A percentile compares a stretch with the other conserved stretches of the same genome.
Conservation (phyloP, 2,329 filamentous ascomycete species). For the Aspergillus ruber region DNA sequence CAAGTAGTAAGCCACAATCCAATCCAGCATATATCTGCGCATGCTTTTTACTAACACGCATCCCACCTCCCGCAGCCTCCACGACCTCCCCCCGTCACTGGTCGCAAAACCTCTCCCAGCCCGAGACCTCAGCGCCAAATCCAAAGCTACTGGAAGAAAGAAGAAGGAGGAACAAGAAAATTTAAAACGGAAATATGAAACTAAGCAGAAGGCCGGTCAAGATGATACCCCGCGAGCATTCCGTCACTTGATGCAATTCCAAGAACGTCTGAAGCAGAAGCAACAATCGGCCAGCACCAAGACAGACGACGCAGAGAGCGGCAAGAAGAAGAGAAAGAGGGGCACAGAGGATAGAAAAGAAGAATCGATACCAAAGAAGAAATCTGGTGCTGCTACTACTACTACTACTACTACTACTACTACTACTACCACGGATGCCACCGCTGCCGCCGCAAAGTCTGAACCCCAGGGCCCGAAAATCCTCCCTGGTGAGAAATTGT, state of each 20-base stretch:
- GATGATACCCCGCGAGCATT: slow-evolving; percentile 90
- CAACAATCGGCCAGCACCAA: slow-evolving; percentile 22
- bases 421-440: background rate
- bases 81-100: slow-evolving; percentile 55
- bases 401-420: background rate
- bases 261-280: slow-evolving; percentile 38
- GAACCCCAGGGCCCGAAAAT: slow-evolving; percentile 55
- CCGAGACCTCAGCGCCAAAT: slow-evolving; percentile 37
- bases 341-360: background rate
- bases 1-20: background rate
- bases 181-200: slow-evolving; percentile 35
- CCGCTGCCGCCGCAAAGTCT: slow-evolving; percentile 5
- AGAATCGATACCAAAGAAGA: background rate
- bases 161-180: slow-evolving; percentile 35
- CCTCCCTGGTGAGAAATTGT: slow-evolving; percentile 72
- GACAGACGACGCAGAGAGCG: background rate
- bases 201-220: slow-evolving; percentile 25
- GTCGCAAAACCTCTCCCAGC: slow-evolving; percentile 55
- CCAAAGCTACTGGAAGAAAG: slow-evolving; percentile 29
- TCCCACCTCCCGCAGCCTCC: slow-evolving; percentile 30
- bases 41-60: background rate
- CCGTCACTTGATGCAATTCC: slow-evolving; percentile 71
- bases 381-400: background rate
- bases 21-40: slow-evolving; percentile 1
- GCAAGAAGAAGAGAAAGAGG: slow-evolving; percentile 4